Conservation (phyloP, 106 monocot genomes). For the Dendrobium chrysotoxum region DNA sequence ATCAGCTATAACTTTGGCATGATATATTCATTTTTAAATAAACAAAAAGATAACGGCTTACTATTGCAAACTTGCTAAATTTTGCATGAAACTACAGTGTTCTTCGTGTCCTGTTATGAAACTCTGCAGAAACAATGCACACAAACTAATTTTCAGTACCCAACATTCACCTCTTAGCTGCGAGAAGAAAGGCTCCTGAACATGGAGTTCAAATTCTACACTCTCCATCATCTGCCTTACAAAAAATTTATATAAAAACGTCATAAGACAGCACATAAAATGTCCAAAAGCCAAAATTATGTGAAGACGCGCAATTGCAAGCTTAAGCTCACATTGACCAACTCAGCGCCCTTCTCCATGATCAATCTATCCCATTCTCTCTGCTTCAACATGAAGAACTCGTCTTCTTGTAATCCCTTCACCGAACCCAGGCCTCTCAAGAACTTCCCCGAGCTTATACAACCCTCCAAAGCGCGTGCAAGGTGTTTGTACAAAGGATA, state of each 20-base stretch:
- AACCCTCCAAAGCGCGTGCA: conserved; percentile 34
- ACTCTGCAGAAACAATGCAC: not conserved
- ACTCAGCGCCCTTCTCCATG: conserved; percentile 31
- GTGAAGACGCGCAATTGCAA: not conserved
- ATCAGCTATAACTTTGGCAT: not conserved
- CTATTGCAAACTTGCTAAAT: not conserved
- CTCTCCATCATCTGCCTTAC: conserved; percentile 30
- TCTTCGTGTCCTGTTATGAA: not conserved
- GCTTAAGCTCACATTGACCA: conserved; percentile 33
- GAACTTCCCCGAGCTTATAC: conserved; percentile 22
- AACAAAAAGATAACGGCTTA: not conserved
- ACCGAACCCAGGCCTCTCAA: conserved; percentile 6
- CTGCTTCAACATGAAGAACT: conserved; percentile 18
- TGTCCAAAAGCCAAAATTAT: not conserved
- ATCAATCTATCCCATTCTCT: conserved; percentile 43
- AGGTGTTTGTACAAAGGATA: conserved; percentile 71
- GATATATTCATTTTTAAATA: not conserved
- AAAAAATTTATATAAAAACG: not conserved
- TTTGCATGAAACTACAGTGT: not conserved
- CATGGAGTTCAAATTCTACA: conserved; percentile 52
- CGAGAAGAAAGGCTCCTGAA: conserved; percentile 84
- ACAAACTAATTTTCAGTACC: not conserved
- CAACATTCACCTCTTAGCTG: conserved; percentile 55
- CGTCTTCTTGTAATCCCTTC: conserved; percentile 20
- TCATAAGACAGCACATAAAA: not conserved